phyloP scores from a whole-genome alignment of 2,329 filamentous ascomycete genomes.

The Endothia cerciana region DNA sequence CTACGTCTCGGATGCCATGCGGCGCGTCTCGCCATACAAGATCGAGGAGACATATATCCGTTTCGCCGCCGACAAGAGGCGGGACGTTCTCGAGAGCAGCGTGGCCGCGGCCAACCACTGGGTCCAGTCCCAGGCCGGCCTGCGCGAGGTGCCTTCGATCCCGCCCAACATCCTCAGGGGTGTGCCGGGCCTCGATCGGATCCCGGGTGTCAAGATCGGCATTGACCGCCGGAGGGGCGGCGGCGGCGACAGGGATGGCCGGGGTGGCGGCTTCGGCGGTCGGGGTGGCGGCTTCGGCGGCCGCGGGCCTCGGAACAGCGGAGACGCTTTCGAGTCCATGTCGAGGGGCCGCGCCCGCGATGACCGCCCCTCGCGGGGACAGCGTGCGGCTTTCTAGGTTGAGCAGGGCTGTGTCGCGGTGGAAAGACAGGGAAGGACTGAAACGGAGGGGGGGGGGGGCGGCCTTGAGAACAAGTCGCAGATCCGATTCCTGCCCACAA shows the following conservation, averaged over 20 bases:
- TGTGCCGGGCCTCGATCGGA: constrained; percentile 39
- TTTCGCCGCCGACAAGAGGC: constrained; percentile 55
- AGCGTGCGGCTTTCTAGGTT: constrained; percentile 18
- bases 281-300: constrained; percentile 11
- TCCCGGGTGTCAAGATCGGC: constrained; percentile 42
- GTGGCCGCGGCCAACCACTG: constrained; percentile 59
- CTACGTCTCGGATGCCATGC: constrained; percentile 47
- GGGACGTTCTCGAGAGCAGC: constrained; percentile 44
- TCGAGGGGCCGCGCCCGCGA: neutral
- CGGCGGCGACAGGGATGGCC: neutral
- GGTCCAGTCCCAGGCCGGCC: constrained; percentile 55
- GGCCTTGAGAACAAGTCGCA: neutral
- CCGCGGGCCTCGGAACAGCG: neutral
- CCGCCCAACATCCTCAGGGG: constrained; percentile 28
- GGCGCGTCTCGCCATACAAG: constrained; percentile 44
- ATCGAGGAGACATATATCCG: constrained; percentile 57
- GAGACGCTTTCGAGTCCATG: constrained; percentile 23
- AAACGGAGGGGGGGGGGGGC: too few relatives aligned
- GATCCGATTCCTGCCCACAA: too few relatives aligned
- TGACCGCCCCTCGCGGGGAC: constrained; percentile 7
- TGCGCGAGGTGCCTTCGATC: constrained; percentile 51
- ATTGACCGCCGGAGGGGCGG: neutral
- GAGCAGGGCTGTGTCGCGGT: neutral
- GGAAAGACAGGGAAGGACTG: neutral
- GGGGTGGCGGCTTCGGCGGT: constrained; percentile 7